Percentiles rank a stretch among this genome's conserved stretches.
These are phyloP conservation scores for Herpetospermum pedunculosum DNA, from an alignment of 306 rosid species.

Conservation along the genomic window DNA sequence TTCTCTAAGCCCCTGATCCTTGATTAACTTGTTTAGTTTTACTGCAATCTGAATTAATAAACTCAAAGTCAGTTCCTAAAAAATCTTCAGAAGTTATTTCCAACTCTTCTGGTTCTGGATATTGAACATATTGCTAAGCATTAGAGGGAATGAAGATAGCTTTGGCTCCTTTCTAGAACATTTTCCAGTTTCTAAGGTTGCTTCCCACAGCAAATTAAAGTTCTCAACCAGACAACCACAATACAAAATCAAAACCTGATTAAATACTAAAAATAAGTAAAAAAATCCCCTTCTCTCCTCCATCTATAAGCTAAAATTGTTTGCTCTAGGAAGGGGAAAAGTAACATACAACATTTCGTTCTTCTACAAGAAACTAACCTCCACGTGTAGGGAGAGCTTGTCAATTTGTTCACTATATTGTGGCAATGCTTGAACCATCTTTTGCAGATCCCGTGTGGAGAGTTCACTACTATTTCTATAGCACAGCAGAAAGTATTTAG, in stretches of 20 bases:
- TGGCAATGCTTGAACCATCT: conserved; percentile 98
- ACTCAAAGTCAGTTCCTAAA: conserved; percentile 4
- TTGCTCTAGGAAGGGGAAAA: not conserved
- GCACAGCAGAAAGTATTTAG: conserved; percentile 11
- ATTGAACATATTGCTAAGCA: not conserved
- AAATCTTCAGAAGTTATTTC: not conserved
- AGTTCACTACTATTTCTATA: conserved; percentile 59
- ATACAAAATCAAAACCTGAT: not conserved
- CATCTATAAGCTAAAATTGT: not conserved
- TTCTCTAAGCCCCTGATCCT: conserved; percentile 68
- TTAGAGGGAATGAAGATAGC: not conserved
- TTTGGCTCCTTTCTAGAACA: not conserved
- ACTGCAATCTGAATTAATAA: conserved; percentile 64
- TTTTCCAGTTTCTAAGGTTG: not conserved
- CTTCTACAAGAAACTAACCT: conserved; percentile 42
- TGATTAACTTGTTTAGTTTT: conserved; percentile 58
- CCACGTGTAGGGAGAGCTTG: conserved; percentile 92
- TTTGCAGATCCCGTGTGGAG: conserved; percentile 85
- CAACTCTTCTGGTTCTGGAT: not conserved
- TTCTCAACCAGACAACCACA: conserved; percentile 1
- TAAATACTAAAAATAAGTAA: no score
- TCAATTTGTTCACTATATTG: conserved; percentile 95
- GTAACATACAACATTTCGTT: not conserved
- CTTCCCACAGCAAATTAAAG: not conserved
- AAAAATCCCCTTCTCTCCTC: not conserved